Base-by-base conservation (phyloP, 1,139 yeast species). In the Blastobotrys malaysiensis region DNA sequence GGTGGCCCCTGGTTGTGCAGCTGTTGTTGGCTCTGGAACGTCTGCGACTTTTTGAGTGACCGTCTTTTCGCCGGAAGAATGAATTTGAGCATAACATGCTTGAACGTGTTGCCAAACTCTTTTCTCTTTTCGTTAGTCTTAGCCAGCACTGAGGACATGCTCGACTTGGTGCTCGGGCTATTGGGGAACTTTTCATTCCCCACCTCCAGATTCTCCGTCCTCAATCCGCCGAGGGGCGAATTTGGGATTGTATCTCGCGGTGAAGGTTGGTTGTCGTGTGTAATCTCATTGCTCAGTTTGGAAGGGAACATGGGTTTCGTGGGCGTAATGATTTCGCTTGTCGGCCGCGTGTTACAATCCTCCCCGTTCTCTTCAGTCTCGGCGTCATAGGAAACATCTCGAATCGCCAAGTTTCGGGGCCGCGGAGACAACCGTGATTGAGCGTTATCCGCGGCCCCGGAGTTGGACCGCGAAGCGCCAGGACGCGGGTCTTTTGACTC, bases 11-110 rank as follows among this genome's bases (percentile, higher is more conserved):
- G 21, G 19, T 19, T 5, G 13, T 21, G 50, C 20, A 48, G 5
- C 21, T 44, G 27, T 13, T 39, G 36, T 20, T 27, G 43, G 18
- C 19, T 22, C 48, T 26, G 26, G 48, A 20, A 31, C 16, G 31
- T 24, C n/a, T 31, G 39, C 16, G 39, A 31, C 7, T 31, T 31
- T n/a, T 31, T 31, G 14, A 31, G 39, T 7, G 39, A 31, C 16
- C 39, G 26, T 9, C 27, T 27, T 21, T 43, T 43, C 1, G 45
- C 45, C 1, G 57, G 57, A 1, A 56, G 50, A 13, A 58, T 55
- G 22, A 59, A 43, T 48, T 56, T 58, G 43, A 55, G 48, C 62
- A 60, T 55, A 11, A 55, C 55, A 16, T 57, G 50, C 45, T 58
- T 59, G 26, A 60, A 49, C 9, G 62, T 53, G 22, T 52, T 51